These are phyloP conservation scores for Waitea zeae DNA, from an alignment of 1,284 basidiomycete species.

Conservation along the genomic window DNA sequence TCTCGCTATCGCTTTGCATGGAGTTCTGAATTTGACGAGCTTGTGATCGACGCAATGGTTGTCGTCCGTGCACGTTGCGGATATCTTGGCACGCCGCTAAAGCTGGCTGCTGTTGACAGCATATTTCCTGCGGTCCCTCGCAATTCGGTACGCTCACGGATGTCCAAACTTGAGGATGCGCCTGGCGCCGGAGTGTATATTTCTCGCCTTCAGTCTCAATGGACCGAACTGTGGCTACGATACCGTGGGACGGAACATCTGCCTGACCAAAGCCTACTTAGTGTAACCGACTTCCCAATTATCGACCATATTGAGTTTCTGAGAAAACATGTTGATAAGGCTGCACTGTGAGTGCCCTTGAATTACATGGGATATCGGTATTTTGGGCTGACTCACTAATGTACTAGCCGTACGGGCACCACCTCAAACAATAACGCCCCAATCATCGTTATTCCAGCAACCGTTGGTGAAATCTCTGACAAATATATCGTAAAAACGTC, in stretches of 20 bases:
- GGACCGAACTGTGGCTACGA: constrained; percentile 61
- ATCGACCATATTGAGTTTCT: constrained; percentile 65
- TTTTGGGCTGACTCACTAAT: no score
- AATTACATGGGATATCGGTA: no score
- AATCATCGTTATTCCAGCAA: no score
- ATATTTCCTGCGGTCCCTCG: constrained; percentile 59
- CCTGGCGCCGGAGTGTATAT: constrained; percentile 62
- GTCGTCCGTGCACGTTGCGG: constrained; percentile 72
- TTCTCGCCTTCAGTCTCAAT: constrained; percentile 64
- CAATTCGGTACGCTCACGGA: constrained; percentile 49
- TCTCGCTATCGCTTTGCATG: constrained; percentile 62
- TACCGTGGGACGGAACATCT: constrained; percentile 51
- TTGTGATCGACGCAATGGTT: constrained; percentile 67
- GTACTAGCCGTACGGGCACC: no score
- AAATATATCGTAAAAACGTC: no score
- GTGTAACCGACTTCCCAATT: constrained; percentile 61
- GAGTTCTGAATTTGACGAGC: constrained; percentile 75
- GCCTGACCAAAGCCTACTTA: constrained; percentile 53
- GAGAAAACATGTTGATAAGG: constrained; percentile 69
- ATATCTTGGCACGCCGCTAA: constrained; percentile 35
- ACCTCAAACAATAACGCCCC: no score
- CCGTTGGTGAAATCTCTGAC: no score
- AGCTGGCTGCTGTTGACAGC: constrained; percentile 58
- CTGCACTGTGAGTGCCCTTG: constrained; percentile 47
- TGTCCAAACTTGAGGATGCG: constrained; percentile 26